Evolutionary conservation across 2,329 filamentous ascomycete species (phyloP), one percentile per base, ranked within the genome.

Genomic region (Ascochyta viciae-villosae): DNA sequence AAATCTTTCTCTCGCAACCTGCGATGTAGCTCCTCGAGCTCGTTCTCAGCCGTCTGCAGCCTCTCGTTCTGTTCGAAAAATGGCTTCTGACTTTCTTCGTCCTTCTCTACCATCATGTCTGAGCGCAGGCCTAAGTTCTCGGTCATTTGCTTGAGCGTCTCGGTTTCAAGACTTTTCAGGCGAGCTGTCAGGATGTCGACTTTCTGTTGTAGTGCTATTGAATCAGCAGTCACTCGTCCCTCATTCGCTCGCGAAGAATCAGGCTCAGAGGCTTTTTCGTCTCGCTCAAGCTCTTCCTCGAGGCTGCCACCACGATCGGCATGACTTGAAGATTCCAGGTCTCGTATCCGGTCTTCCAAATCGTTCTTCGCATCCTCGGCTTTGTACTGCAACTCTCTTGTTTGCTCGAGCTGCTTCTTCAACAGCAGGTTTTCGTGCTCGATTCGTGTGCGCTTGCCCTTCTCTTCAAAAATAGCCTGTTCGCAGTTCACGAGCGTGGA

Each of bases 381-480:
- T 26, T 77, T 77, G 50, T 77, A 76, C 50, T 81, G 78, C 26
- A 81, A 66, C 51, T 82, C 80, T 22, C 76, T 72, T 33, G 78
- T 78, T 35, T 80, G 78, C 51, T 82, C 79, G 8, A 79, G 70
- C 59, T 81, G 79, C 55, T 81, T 78, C 56, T 76, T 73, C 1
- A 81, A 73, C 15, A 80, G 64, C 12, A 80, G 70, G 27, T 80
- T 78, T 37, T 82, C 80, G 53, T 81, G 77, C 56, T 82, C 80
- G 10, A 81, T 74, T 34, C 80, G 73, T 37, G 78, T 79, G 16
- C 78, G 72, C 41, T 77, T 79, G 15, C 78, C 79, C 46, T 81
- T 81, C 50, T 81, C 75, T 63, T 82, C 80, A 57, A 80, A 82
- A 60, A 82, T 81, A 43, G 81, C 80, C 54, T 81, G 80, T 58